Conservation (phyloP, 139 green algal species). For the Ettlia oleoabundans region DNA sequence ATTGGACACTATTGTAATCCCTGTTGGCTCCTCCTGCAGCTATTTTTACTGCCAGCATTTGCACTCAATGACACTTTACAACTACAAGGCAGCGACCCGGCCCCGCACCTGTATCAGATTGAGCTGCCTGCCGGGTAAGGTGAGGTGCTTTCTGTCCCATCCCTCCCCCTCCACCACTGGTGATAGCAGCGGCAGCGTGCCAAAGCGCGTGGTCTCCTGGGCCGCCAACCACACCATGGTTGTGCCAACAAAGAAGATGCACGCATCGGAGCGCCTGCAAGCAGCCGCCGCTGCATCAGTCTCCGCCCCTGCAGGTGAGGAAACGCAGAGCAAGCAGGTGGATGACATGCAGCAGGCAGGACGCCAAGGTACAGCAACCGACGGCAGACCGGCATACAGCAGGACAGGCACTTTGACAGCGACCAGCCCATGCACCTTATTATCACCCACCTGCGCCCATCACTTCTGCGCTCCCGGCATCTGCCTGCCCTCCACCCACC, state of each 20-base stretch:
- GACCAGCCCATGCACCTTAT: too few relatives aligned
- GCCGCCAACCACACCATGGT: not conserved
- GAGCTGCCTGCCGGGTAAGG: constrained; percentile 19
- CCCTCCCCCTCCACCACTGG: constrained; percentile 20
- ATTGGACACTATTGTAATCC: too few relatives aligned
- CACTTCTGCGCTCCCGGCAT: not conserved
- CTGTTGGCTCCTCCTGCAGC: too few relatives aligned
- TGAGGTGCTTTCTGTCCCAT: constrained; percentile 6
- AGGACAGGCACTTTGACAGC: too few relatives aligned
- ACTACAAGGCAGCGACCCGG: too few relatives aligned
- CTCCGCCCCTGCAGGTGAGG: not conserved
- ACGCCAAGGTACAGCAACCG: not conserved
- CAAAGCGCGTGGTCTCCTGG: not conserved
- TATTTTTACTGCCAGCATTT: too few relatives aligned
- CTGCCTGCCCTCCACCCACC: not conserved
- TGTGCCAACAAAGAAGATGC: constrained; percentile 45
- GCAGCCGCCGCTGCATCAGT: constrained; percentile 2
- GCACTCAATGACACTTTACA: too few relatives aligned
- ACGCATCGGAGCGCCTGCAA: constrained; percentile 27
- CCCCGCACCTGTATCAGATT: constrained; percentile 23
- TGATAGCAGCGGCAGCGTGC: not conserved
- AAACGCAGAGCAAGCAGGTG: not conserved
- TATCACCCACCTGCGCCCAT: too few relatives aligned
- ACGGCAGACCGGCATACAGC: too few relatives aligned
- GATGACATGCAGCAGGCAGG: too few relatives aligned